Base-by-base conservation (phyloP, 176 grass and related monocot species). In the Oryza meridionalis region DNA sequence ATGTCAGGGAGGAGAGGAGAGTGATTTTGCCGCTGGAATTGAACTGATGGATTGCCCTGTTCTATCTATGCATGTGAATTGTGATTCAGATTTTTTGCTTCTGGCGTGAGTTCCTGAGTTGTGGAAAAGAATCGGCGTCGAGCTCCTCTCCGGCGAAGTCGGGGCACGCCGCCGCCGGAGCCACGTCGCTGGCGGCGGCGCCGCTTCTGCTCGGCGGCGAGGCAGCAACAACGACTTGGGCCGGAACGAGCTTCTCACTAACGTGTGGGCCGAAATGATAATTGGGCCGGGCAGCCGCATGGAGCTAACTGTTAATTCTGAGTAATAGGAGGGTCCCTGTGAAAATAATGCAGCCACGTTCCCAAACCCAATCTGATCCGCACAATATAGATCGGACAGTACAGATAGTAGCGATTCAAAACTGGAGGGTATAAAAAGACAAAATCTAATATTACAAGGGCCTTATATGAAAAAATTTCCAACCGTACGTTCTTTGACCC, bases 11-110 rank as follows among this genome's bases (percentile, higher is more conserved):
- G 38, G 9, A 69, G 10, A 71, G 51, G 32, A 72, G 40, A 37
- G 74, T 46, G 53, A 27, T 73, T 73, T n/a, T 47, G 6, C 15
- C 24, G 12, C 15, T 6, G 2, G 16, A 73, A 22, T 27, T 68
- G 79, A 44, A 68, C 40, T 82, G 63, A 82, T 17, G 78, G 67
- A 77, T 84, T 37, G 11, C 14, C 24, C 7, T 24, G 58, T 62
- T 76, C 19, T 3, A 12, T 16, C 12, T 29, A 62, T 67, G 79
- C 53, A 27, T 78, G 61, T 45, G 53, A 75, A 55, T 63, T 25
- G 22, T 72, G 71, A 77, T 79, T 76, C 51, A n/a, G 6, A 58
- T 58, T n/a, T 9, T 49, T 49, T 49, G 12, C 12, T 49, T 69
- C 32, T 78, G 59, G 10, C 6, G 8, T 67, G 32, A 22, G 44